Evolutionary conservation across 2,329 filamentous ascomycete species (phyloP).

Genomic region (Tympanopsis confertula): DNA sequence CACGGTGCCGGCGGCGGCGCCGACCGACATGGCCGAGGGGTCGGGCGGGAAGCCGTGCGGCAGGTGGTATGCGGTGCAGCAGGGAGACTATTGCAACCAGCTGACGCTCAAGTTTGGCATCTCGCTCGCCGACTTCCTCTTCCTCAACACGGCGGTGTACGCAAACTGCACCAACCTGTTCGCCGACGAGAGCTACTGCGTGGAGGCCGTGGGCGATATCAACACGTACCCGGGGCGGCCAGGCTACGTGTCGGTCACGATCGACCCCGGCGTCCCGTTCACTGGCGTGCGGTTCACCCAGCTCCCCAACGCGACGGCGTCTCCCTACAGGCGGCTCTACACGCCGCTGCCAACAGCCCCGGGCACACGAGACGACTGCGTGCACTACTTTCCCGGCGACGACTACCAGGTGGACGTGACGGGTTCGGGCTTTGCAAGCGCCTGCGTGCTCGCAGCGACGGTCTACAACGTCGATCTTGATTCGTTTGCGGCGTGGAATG

Average conservation of each 20-base stretch:
- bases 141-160: constrained; percentile 19
- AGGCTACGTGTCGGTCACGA: constrained; percentile 3
- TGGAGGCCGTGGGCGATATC: constrained; percentile 16
- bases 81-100: constrained; percentile 20
- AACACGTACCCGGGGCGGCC: constrained; percentile 3
- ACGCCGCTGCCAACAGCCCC: constrained; percentile 7
- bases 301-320: constrained; percentile 3
- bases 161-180: constrained; percentile 20
- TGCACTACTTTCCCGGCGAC: constrained; percentile 9
- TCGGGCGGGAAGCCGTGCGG: too few species aligned
- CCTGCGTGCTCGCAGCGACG: constrained; percentile 2
- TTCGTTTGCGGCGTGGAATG: constrained; percentile 3
- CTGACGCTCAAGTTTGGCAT: constrained; percentile 16
- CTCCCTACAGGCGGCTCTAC: constrained; percentile 4
- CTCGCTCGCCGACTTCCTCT: constrained; percentile 16
- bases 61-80: constrained; percentile 15
- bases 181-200: constrained; percentile 17
- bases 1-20: constrained; percentile 6
- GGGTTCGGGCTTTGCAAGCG: constrained; percentile 2
- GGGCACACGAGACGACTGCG: constrained; percentile 11
- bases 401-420: constrained; percentile 7
- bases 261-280: constrained; percentile 3
- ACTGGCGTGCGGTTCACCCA: constrained; percentile 2
- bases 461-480: constrained; percentile 2
- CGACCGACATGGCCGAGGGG: constrained; percentile 7